phyloP scores from a whole-genome alignment of 192 early-diverging fungal genomes.

The Backusella morwellensis region DNA sequence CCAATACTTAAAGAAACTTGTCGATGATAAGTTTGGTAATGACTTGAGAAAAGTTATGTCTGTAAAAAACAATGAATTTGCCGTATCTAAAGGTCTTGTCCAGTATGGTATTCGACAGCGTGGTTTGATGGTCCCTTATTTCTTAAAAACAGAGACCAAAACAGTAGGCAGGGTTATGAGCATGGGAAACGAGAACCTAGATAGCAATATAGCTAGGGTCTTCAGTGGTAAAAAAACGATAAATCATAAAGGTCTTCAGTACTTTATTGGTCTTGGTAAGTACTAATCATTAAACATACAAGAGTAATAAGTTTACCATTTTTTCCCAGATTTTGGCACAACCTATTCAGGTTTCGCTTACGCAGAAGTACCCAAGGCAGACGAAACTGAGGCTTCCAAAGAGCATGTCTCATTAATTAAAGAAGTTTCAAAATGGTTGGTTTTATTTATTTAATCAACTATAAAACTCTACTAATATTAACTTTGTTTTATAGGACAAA shows the following conservation, averaged over 20 bases:
- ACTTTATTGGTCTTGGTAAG: neutral
- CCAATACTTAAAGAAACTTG: neutral
- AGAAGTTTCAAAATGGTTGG: neutral
- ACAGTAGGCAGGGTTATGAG: neutral
- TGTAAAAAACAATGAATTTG: neutral
- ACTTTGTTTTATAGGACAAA: conserved; percentile 30
- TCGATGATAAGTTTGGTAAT: neutral
- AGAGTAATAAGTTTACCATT: neutral
- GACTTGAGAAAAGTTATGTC: neutral
- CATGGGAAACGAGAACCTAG: neutral
- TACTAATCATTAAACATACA: neutral
- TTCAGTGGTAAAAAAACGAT: neutral
- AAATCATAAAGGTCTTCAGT: neutral
- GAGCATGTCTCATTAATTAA: conserved; percentile 41
- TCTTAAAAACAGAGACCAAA: neutral
- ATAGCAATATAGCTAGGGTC: neutral
- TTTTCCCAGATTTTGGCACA: conserved; percentile 29
- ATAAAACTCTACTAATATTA: neutral
- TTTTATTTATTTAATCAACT: neutral
- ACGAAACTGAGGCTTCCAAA: conserved; percentile 17
- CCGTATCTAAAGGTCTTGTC: neutral
- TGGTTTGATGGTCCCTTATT: neutral
- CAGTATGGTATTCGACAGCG: neutral
- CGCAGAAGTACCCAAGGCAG: conserved; percentile 38
- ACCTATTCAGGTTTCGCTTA: conserved; percentile 51